Percentiles rank a stretch among this genome's conserved stretches.
phyloP scores from a whole-genome alignment of 2,329 filamentous ascomycete genomes.

The Venturiaceae sp. region DNA sequence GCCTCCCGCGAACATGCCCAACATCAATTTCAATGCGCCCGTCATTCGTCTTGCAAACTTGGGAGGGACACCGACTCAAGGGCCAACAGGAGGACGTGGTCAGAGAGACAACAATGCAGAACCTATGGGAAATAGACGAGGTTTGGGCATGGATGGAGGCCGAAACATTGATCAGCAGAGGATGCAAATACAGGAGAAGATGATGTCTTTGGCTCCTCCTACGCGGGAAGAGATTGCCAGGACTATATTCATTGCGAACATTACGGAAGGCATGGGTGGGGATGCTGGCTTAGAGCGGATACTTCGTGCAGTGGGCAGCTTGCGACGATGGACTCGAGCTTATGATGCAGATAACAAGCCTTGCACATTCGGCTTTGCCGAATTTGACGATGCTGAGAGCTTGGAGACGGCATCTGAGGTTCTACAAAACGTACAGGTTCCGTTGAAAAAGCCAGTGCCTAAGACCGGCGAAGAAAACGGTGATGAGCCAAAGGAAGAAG shows the following conservation, averaged over 20 bases:
- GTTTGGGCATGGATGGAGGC: conserved; percentile 42
- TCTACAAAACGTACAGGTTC: conserved; percentile 72
- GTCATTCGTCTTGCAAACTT: conserved; percentile 87
- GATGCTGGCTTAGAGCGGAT: conserved; percentile 74
- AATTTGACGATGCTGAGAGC: conserved; percentile 87
- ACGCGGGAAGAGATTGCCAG: conserved; percentile 84
- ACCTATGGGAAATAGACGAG: conserved; percentile 31
- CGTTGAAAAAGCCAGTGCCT: conserved; percentile 55
- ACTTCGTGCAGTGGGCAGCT: conserved; percentile 62
- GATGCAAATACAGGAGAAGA: conserved; percentile 55
- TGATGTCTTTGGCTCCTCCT: conserved; percentile 67
- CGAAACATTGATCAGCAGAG: conserved; percentile 50
- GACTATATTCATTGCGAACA: conserved; percentile 81
- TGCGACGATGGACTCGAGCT: conserved; percentile 78
- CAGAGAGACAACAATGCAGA: conserved; percentile 34
- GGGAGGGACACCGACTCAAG: conserved; percentile 49
- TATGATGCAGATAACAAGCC: conserved; percentile 71
- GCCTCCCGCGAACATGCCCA: conserved; percentile 82
- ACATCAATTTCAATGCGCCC: conserved; percentile 96
- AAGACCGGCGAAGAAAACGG: conserved; percentile 25
- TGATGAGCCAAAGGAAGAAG: conserved; percentile 27
- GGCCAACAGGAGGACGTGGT: conserved; percentile 32
- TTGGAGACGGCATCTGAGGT: conserved; percentile 78
- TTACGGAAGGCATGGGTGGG: conserved; percentile 67
- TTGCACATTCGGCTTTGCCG: conserved; percentile 86